These are phyloP conservation scores for Tricholoma terreum DNA, from an alignment of 768 basidiomycete species.

Conservation along the genomic window DNA sequence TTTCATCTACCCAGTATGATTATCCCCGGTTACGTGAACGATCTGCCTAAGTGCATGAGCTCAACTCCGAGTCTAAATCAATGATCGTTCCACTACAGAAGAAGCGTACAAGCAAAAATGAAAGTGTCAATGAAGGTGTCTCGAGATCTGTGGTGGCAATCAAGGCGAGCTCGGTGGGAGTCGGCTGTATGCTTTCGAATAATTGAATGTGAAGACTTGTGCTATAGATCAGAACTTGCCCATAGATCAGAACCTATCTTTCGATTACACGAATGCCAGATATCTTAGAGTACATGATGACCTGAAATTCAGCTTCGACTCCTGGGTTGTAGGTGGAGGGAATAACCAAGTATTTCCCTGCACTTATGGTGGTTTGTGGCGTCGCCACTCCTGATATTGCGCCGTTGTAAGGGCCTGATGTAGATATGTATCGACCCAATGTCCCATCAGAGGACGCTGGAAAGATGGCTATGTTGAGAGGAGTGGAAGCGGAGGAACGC, in stretches of 20 bases:
- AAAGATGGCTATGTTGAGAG: slow-evolving; percentile 64
- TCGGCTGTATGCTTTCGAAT: too few species aligned
- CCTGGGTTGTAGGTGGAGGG: slow-evolving; percentile 73
- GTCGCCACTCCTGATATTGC: slow-evolving; percentile 68
- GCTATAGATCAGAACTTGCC: not conserved
- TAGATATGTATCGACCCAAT: slow-evolving; percentile 45
- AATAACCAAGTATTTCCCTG: slow-evolving; percentile 69
- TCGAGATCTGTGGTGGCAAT: too few species aligned
- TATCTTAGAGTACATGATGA: slow-evolving; percentile 57
- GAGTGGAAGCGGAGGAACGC: slow-evolving; percentile 38
- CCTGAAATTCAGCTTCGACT: slow-evolving; percentile 50
- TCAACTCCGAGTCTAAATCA: too few species aligned
- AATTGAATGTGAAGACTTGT: too few species aligned
- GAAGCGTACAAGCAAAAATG: too few species aligned
- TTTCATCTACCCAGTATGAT: too few species aligned
- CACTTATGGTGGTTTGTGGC: slow-evolving; percentile 44
- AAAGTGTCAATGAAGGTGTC: too few species aligned
- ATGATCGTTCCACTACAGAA: too few species aligned
- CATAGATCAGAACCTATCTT: not conserved
- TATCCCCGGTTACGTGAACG: too few species aligned
- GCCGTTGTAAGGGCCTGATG: slow-evolving; percentile 82
- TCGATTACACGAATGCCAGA: slow-evolving; percentile 22
- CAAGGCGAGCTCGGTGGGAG: too few species aligned
- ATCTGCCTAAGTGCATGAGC: too few species aligned
- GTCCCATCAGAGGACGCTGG: slow-evolving; percentile 28